Base-by-base conservation (phyloP, 805 yeast species). In the Vanderwaltozyma verrucispora region DNA sequence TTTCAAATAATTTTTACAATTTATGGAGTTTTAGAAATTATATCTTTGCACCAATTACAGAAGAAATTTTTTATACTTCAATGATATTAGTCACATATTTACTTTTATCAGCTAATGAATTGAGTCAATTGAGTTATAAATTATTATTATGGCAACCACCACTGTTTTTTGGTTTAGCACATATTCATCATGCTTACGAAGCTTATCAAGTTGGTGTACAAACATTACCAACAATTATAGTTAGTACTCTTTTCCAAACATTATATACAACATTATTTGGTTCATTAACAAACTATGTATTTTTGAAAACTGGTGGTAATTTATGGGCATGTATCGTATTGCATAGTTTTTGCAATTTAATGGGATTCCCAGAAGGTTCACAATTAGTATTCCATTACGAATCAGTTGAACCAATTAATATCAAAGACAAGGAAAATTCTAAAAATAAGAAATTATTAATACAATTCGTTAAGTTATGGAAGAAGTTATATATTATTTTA, bases 131-230 rank as follows among this genome's bases (percentile, higher is more conserved):
- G 14, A 31, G 38, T 20, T 31, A 32, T 14, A 39, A 31, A 4
- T 32, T 40, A 16, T 38, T 53, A 23, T 24, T 50, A 6, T 45
- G 51, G 49, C 39, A 44, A 32, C 45, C 54, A 3, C 59, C 60
- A 1, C 29, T 56, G 12, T 56, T 51, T 39, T 60, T 60, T 35
- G 63, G 63, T 5, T 31, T 59, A 4, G 63, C 64, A 0, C 64
- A 60, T 38, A 34, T 49, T 8, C 64, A 60, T 35, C 64, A 60
- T 38, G 62, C 54, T 0, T 56, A 49, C 36, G 62, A 56, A 34
- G 29, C 45, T 30, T 44, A 42, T 17, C 39, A 43, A 5, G 26
- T 35, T 13, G 57, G 59, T 2, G 34, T 40, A 5, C 33, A 47
- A 13, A 34, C 46, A 2, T 7, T 43, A 5, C 17, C 38, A 3